Base-by-base conservation (phyloP, 2,329 filamentous ascomycete genomes). In the Chaetomiaceae sp. region DNA sequence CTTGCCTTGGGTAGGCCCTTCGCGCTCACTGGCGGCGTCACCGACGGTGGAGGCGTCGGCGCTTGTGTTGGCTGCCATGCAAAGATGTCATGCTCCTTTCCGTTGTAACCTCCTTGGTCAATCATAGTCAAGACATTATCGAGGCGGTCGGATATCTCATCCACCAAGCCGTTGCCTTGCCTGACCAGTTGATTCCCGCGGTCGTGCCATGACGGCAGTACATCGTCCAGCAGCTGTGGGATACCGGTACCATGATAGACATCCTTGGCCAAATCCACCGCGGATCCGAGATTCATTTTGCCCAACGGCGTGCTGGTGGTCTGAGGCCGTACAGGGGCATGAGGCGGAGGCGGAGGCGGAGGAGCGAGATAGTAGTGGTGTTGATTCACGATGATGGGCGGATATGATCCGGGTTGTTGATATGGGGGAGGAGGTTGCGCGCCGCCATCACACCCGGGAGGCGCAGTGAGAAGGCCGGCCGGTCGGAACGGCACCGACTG, bases 41-140 rank as follows among this genome's bases (percentile, higher is more conserved):
- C 34, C 4, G 53, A 51, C 9, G 48, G n/a, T 4, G 45, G 44
- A 2, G 29, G 58, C 18, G 34, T 48, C 16, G 29, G 54, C 11
- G 38, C 10, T 23, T 60, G 55, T 13, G 21, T 33, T 1, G 66
- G 59, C 47, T 67, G 66, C 61, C 71, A 77, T 7, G 66, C 64
- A 51, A 75, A 75, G 32, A 86, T 68, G 49, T 81, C 79, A 48
- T 72, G 74, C 63, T 86, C 80, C 54, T 78, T 69, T 4, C 78
- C 78, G 13, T 66, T 61, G 23, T 75, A 74, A 27, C 69, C 72
- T 23, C 87, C 85, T 18, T 77, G 74, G 65, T 91, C 87, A 51
- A 91, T 90, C 25, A 79, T 75, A 1, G 86, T 89, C 65, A 91
- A 81, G 52, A 89, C 76, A 40, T 81, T 71, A 65, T 89, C 79